A percentile compares a stretch with the other conserved stretches of the same genome.
These are phyloP conservation scores for Recurvomyces mirabilis DNA, from an alignment of 495 filamentous ascomycete species.

Conservation along the genomic window DNA sequence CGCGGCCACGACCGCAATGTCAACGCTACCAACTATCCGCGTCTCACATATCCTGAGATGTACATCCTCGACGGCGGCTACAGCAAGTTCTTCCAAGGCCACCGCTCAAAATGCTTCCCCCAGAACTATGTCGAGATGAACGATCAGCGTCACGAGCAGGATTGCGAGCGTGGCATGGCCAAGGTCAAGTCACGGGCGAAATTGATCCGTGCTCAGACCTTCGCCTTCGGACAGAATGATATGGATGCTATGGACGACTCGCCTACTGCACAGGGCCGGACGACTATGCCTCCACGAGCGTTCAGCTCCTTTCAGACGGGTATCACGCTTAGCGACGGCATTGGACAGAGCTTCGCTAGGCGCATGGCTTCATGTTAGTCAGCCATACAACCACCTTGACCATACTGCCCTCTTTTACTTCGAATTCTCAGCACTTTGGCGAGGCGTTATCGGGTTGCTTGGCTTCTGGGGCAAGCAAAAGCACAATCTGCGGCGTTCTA, in stretches of 20 bases:
- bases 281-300: conserved; percentile 1
- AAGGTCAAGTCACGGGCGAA: conserved; percentile 67
- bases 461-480: too few species aligned
- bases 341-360: conserved; percentile 11
- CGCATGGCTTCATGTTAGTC: conserved; percentile 20
- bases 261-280: conserved; percentile 14
- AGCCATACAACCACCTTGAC: too few species aligned
- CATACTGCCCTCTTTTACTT: too few species aligned
- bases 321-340: conserved; percentile 10
- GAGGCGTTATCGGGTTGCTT: too few species aligned
- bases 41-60: conserved; percentile 83
- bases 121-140: conserved; percentile 96
- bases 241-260: conserved; percentile 51
- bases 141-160: conserved; percentile 73
- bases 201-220: conserved; percentile 80
- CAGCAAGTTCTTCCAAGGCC: conserved; percentile 72
- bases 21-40: conserved; percentile 76
- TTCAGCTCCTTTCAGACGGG: conserved; percentile 13
- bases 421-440: too few species aligned
- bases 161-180: conserved; percentile 88
- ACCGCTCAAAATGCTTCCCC: conserved; percentile 71
- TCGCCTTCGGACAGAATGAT: conserved; percentile 69
- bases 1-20: conserved; percentile 72
- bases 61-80: conserved; percentile 97
- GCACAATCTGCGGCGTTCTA: too few species aligned